Evolutionary conservation across 805 yeast genomes (phyloP), one percentile per base, ranked within the genome.

Genomic region (Candida odintsovae): DNA sequence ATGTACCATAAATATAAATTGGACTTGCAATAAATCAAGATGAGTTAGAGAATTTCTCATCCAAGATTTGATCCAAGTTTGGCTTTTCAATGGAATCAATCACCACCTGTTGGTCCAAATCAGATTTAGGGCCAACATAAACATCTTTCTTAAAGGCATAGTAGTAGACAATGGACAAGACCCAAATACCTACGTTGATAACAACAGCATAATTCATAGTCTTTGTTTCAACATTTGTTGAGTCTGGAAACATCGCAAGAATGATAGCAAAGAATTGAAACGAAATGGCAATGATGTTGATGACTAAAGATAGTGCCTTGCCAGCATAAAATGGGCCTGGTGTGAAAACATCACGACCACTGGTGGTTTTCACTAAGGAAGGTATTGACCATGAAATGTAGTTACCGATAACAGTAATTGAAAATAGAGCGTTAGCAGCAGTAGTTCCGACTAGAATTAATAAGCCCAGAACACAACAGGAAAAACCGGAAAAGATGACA

Each of bases 311-410:
- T 56, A 67, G 53, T 25, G 59, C 42, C 15, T 67, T 66, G 21
- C 92, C 92, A 40, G 81, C 61, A 59, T 78, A 75, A 60, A 84
- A 84, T 3, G 81, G 78, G 4, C 92, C 94, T 1, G 88, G 88
- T 11, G 57, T 68, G 55, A 82, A 81, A 39, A 77, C 65, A n/a
- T 67, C 66, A 48, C 66, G 68, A 36, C 82, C 83, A 40, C 68
- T 66, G 2, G 83, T 76, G 41, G 65, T 44, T 48, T 68, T 56
- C 25, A 68, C 49, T 22, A 66, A 54, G 16, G 65, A 61, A 35
- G 76, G 75, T 41, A 66, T 65, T n/a, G 64, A 59, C 70, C 73
- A 67, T 6, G 74, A 66, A 40, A 72, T 57, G 53, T 70, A 68
- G 57, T 70, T 71, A 42, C 76, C 74, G 16, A 73, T 70, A 37